Conservation (phyloP, 345 rosid genomes). For the Fremontodendron californicum region DNA sequence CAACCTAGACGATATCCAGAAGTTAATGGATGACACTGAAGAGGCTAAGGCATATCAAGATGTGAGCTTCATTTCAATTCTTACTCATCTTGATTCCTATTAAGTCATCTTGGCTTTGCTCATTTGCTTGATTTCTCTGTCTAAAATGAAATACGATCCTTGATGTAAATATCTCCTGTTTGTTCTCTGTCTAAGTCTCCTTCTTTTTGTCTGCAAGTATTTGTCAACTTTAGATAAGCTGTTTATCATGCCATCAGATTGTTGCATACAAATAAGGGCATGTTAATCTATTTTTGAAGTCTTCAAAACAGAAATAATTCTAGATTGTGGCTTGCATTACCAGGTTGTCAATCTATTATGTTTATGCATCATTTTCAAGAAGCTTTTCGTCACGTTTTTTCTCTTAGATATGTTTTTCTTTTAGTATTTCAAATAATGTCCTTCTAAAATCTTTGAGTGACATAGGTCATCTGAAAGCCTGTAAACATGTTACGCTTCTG, state of each 20-base stretch:
- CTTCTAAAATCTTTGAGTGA: neutral
- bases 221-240: neutral
- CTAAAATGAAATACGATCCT: conserved; percentile 6
- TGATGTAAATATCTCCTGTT: neutral
- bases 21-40: conserved; percentile 88
- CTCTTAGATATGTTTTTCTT: neutral
- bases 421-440: neutral
- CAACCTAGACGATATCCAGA: conserved; percentile 85
- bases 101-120: neutral
- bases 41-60: conserved; percentile 97
- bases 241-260: neutral
- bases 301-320: neutral
- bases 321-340: neutral
- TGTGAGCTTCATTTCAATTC: conserved; percentile 43
- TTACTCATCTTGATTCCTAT: neutral
- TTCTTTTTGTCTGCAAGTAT: neutral
- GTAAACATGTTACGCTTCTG: neutral
- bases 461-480: neutral
- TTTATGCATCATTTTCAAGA: neutral
- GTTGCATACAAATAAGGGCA: neutral
- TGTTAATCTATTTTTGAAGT: neutral
- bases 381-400: neutral
- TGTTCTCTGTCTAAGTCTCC: neutral
- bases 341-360: neutral
- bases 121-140: neutral